phyloP scores from a whole-genome alignment of 192 early-diverging fungal species.

The Backusella circina region DNA sequence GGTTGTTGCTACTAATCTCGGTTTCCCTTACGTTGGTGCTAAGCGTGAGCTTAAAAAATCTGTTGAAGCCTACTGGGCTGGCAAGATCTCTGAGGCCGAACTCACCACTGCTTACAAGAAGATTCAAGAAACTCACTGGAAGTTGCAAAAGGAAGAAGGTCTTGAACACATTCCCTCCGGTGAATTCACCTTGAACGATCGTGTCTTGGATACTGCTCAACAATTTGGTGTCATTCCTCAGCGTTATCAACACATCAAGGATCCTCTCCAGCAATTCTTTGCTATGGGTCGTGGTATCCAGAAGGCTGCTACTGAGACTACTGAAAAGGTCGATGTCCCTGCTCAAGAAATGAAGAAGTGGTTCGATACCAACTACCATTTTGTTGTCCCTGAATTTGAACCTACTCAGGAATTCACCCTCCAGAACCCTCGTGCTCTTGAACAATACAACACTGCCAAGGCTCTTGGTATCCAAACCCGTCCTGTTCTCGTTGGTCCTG shows the following conservation, averaged over 20 bases:
- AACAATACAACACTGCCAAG: slow-evolving; percentile 90
- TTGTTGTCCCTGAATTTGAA: slow-evolving; percentile 86
- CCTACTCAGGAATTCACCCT: slow-evolving; percentile 73
- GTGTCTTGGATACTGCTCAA: slow-evolving; percentile 55
- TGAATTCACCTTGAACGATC: slow-evolving; percentile 95
- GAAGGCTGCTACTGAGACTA: slow-evolving; percentile 54
- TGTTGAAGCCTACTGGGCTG: slow-evolving; percentile 91
- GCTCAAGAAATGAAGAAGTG: slow-evolving; percentile 99
- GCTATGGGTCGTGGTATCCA: slow-evolving; percentile 97
- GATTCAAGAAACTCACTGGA: slow-evolving; percentile 74
- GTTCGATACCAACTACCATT: slow-evolving; percentile 96
- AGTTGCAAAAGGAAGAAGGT: slow-evolving; percentile 53
- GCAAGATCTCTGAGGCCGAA: slow-evolving; percentile 72
- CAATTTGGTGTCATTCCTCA: slow-evolving; percentile 60
- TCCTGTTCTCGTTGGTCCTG: slow-evolving; percentile 90
- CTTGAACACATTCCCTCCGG: slow-evolving; percentile 85
- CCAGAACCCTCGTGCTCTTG: slow-evolving; percentile 64
- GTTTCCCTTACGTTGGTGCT: slow-evolving; percentile 92
- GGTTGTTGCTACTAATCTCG: slow-evolving; percentile 51
- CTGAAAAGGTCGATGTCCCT: slow-evolving; percentile 79
- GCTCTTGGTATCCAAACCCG: slow-evolving; percentile 87
- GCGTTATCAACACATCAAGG: slow-evolving; percentile 46
- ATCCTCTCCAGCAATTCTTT: slow-evolving; percentile 83
- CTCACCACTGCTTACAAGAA: slow-evolving; percentile 73
- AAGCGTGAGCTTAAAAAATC: slow-evolving; percentile 96